Conservation (phyloP, 2,329 filamentous ascomycete species). For the Calonectria henricotiae region DNA sequence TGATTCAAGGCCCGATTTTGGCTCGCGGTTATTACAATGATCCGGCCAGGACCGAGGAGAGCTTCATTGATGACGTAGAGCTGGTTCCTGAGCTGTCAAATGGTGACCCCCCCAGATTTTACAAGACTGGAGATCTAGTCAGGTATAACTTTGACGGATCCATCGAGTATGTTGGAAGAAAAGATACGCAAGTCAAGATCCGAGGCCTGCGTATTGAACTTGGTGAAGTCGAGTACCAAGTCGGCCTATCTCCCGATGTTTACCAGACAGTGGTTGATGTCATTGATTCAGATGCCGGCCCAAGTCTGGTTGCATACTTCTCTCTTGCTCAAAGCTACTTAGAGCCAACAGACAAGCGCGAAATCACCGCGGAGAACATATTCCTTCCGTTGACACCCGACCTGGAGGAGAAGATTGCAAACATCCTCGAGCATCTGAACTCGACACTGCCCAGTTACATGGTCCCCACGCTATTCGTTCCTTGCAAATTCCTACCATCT, state of each 20-base stretch:
- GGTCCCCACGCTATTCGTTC: background rate
- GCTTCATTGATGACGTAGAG: constrained; percentile 7
- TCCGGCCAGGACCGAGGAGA: background rate
- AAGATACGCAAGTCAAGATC: constrained; percentile 73
- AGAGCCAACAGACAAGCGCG: background rate
- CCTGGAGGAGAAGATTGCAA: background rate
- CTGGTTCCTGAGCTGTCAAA: constrained; percentile 5
- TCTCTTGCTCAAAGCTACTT: background rate
- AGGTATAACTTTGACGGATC: constrained; percentile 60
- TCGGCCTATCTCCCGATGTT: background rate
- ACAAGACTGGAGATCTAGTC: constrained; percentile 67
- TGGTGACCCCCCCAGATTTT: constrained; percentile 43
- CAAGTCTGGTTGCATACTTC: background rate
- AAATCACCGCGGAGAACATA: background rate
- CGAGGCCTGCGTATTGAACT: constrained; percentile 69
- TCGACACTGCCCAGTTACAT: background rate
- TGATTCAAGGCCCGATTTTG: constrained; percentile 3
- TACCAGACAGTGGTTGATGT: constrained; percentile 1
- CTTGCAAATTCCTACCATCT: background rate
- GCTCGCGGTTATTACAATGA: constrained; percentile 11
- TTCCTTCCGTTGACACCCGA: background rate
- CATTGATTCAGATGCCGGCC: background rate
- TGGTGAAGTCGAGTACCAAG: constrained; percentile 50
- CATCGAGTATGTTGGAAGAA: constrained; percentile 66
- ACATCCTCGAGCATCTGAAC: background rate